Percentiles rank a stretch among this genome's conserved stretches.
These are phyloP conservation scores for Annona cherimola DNA, from an alignment of 164 flowering plant species.

Conservation along the genomic window DNA sequence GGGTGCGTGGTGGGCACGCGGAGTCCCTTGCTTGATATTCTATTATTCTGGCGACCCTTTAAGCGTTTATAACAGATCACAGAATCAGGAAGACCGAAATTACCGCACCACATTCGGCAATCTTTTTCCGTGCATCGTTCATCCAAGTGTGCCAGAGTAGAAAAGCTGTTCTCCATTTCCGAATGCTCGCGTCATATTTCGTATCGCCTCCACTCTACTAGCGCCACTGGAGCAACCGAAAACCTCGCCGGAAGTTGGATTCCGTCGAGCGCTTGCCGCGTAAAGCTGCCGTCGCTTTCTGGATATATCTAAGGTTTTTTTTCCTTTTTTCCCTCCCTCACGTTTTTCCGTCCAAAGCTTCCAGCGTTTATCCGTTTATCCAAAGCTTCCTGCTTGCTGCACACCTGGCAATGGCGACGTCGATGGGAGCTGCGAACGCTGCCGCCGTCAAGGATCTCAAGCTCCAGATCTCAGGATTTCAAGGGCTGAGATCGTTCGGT, in stretches of 20 bases:
- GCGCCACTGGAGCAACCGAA: neutral
- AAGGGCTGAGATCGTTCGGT: conserved; percentile 43
- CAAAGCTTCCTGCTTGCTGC: neutral
- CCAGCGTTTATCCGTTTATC: neutral
- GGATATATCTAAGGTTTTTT: conserved; percentile 10
- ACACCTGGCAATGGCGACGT: conserved; percentile 36
- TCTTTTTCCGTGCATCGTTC: neutral
- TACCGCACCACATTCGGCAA: no score
- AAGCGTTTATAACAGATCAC: no score
- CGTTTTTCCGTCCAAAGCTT: neutral
- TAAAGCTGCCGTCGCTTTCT: neutral
- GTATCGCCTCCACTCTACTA: neutral
- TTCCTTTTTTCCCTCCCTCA: conserved; percentile 13
- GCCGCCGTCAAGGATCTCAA: conserved; percentile 37
- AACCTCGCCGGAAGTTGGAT: neutral
- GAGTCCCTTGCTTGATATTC: no score
- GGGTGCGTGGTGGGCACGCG: neutral
- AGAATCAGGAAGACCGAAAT: no score
- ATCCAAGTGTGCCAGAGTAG: neutral
- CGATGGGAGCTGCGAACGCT: conserved; percentile 54
- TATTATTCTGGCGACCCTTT: no score
- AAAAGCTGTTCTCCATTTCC: neutral
- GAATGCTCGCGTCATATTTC: neutral
- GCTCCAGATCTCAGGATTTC: conserved; percentile 40
- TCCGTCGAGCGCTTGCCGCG: neutral